A percentile compares a stretch with the other conserved stretches of the same genome.
Conservation (phyloP, 306 rosid genomes). For the Prunus mume region DNA sequence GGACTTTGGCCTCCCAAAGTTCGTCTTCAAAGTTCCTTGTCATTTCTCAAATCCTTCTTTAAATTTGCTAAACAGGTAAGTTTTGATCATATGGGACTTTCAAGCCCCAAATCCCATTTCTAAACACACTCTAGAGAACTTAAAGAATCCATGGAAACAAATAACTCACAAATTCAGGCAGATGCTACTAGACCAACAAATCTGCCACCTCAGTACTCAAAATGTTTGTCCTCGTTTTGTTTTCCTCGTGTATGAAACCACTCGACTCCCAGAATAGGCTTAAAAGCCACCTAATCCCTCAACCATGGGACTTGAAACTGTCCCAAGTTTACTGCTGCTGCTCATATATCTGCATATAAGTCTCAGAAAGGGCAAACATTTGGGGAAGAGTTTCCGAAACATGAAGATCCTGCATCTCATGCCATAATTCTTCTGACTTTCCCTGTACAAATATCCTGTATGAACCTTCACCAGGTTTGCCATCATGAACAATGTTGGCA, state of each 20-base stretch:
- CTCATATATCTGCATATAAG: conserved; percentile 94
- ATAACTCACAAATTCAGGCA: not conserved
- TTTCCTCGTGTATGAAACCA: not conserved
- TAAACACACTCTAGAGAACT: not conserved
- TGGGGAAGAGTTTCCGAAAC: conserved; percentile 94
- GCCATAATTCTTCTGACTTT: conserved; percentile 89
- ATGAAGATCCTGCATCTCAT: conserved; percentile 94
- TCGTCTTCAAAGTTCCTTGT: too few relatives aligned
- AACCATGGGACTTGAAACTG: not conserved
- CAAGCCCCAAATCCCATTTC: too few relatives aligned
- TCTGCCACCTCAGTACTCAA: not conserved
- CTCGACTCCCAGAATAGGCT: not conserved
- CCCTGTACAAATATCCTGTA: conserved; percentile 90
- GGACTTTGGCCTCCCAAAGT: too few relatives aligned
- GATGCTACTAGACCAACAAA: not conserved
- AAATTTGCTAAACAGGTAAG: too few relatives aligned
- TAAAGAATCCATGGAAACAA: not conserved
- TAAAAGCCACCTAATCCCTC: not conserved
- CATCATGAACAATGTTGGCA: conserved; percentile 88
- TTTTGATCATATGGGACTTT: too few relatives aligned
- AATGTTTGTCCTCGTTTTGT: not conserved
- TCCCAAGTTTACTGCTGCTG: conserved; percentile 57
- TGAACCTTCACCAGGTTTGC: conserved; percentile 85
- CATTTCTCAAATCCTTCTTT: too few relatives aligned
- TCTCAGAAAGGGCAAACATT: conserved; percentile 90